Base-by-base conservation (phyloP, 2,329 filamentous ascomycete genomes). In the Cladosporium sp. region DNA sequence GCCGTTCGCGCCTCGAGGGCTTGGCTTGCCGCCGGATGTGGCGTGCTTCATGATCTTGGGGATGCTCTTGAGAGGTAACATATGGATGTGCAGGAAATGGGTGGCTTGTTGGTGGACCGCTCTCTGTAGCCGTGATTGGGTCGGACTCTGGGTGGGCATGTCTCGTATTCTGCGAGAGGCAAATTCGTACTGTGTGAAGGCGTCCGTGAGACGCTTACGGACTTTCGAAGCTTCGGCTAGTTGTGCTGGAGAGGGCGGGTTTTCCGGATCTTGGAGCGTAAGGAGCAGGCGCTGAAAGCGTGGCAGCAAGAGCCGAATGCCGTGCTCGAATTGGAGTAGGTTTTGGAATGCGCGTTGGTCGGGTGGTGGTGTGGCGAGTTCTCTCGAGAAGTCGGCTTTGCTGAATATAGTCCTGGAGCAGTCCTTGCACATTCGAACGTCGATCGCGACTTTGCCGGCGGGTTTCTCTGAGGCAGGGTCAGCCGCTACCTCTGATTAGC, bases 361-460 rank as follows among this genome's bases (percentile, higher is more conserved):
- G 2, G 86, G 78, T 0, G 87, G 85, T 57, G 84, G 85, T 46
- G 81, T 76, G 1, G 77, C 72, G 3, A 89, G 69, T 9, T 89
- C 86, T 8, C 82, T 80, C 19, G 81, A 75, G 65, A 95, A 95
- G 65, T 95, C 90, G 35, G 85, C 81, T 61, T 86, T 85, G 46
- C 80, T 80, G 68, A 88, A 89, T 16, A 88, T 70, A 0, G 81
- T 87, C 32, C 79, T 72, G 59, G 80, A 89, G 74, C 93, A 98
- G 53, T 95, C 89, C 63, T 86, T 87, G 70, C 93, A 98, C 80
- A 98, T 92, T 40, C 93, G 83, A 13, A 98, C 76, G 64, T 95
- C 89, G 41, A 97, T 72, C 50, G 81, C 83, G 40, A 95, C 68
- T 56, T 84, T 79, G 14, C 52, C 58, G 66, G 76, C 57, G 61